Conservation (phyloP, 2,329 filamentous ascomycete genomes). For the Penicillium glabrum region DNA sequence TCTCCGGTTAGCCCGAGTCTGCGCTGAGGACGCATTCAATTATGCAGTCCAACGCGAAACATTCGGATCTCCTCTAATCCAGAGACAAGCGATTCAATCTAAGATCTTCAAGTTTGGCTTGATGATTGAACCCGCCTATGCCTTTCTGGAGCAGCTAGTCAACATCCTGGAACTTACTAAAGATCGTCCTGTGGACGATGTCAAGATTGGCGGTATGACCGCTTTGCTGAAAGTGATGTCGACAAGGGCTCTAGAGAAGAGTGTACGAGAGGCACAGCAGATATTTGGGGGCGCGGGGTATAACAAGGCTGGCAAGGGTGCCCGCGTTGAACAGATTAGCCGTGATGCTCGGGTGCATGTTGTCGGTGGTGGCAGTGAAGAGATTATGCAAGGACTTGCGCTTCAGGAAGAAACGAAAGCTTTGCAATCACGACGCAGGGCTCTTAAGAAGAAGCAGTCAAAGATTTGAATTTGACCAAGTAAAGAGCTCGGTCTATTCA, state of each 20-base stretch:
- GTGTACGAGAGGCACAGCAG: conserved; percentile 57
- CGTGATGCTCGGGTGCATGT: conserved; percentile 52
- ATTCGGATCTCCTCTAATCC: conserved; percentile 59
- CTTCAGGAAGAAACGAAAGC: conserved; percentile 34
- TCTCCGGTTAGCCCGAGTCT: conserved; percentile 62
- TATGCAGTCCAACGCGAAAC: conserved; percentile 66
- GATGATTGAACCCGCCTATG: conserved; percentile 61
- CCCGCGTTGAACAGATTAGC: conserved; percentile 54
- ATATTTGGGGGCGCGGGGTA: conserved; percentile 56
- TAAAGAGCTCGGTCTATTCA: too few species aligned
- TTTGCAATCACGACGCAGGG: conserved; percentile 25
- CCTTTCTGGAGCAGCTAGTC: conserved; percentile 62
- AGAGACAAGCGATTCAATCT: conserved; percentile 59
- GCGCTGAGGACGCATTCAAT: conserved; percentile 59
- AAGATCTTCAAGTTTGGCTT: conserved; percentile 62
- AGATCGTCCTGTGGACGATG: conserved; percentile 36
- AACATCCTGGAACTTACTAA: conserved; percentile 52
- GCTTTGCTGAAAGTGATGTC: conserved; percentile 55
- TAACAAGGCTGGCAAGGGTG: conserved; percentile 51
- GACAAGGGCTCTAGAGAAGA: conserved; percentile 54
- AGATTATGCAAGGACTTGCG: conserved; percentile 39
- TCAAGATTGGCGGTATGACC: conserved; percentile 53
- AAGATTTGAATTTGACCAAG: conserved; percentile 5
- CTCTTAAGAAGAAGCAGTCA: conserved; percentile 26
- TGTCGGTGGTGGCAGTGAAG: conserved; percentile 42